A percentile compares a stretch with the other conserved stretches of the same genome.
Evolutionary conservation across 23 red algal genomes (phyloP).

Genomic region (Cyanidioschyzon merolae): DNA sequence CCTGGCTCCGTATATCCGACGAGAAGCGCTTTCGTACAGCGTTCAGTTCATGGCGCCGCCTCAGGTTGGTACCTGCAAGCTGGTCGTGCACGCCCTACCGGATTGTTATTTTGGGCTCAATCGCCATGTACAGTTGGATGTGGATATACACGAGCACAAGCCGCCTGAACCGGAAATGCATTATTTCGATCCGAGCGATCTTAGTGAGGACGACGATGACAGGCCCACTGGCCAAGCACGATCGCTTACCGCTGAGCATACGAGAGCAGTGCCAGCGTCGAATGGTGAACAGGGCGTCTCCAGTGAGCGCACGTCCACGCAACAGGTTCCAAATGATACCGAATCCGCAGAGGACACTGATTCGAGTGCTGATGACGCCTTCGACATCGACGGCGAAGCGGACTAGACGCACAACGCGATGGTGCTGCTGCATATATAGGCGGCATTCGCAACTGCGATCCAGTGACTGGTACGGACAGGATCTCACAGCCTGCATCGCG

Average conservation of each 20-base stretch:
- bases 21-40: not conserved
- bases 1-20: not conserved
- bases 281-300: too few relatives aligned
- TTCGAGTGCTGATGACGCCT: not conserved
- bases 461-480: too few relatives aligned
- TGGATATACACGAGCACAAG: slow-evolving; percentile 25
- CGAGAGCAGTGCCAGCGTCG: too few relatives aligned
- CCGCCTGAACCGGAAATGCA: not conserved
- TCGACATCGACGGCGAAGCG: not conserved
- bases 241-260: not conserved
- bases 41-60: slow-evolving; percentile 9
- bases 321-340: too few relatives aligned
- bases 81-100: slow-evolving; percentile 22
- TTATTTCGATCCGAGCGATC: slow-evolving; percentile 21
- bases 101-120: slow-evolving; percentile 19
- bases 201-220: not conserved
- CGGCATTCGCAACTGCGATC: too few relatives aligned
- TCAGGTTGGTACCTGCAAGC: not conserved
- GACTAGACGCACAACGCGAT: too few relatives aligned
- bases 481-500: too few relatives aligned
- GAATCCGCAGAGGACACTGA: not conserved
- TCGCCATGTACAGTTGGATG: not conserved
- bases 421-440: too few relatives aligned
- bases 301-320: too few relatives aligned
- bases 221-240: not conserved